A percentile compares a stretch with the other conserved stretches of the same genome.
Evolutionary conservation across 2,329 filamentous ascomycete genomes (phyloP).

Genomic region (Aspergillus tubingensis): DNA sequence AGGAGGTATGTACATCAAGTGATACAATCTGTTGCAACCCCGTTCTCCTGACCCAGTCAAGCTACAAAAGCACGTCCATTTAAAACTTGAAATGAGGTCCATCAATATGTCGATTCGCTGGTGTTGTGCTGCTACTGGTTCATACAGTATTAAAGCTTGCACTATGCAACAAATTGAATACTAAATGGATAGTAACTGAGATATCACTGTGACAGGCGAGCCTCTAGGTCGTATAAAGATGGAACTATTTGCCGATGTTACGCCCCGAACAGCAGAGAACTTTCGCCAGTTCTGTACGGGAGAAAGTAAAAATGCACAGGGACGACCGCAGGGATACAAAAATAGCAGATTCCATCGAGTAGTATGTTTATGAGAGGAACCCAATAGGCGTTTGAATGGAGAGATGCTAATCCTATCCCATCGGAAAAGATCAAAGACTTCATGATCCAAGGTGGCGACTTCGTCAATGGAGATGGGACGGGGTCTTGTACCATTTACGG

Average conservation of each 20-base stretch:
- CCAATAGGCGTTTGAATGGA: neutral
- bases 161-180: no score
- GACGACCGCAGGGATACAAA: slow-evolving; percentile 89
- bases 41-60: neutral
- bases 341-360: slow-evolving; percentile 92
- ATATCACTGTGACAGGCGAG: slow-evolving; percentile 63
- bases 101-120: neutral
- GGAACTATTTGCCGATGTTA: slow-evolving; percentile 82
- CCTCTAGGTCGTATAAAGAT: slow-evolving; percentile 85
- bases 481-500: slow-evolving; percentile 89
- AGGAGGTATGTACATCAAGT: slow-evolving; percentile 41
- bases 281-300: slow-evolving; percentile 97
- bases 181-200: neutral
- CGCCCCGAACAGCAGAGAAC: slow-evolving; percentile 90
- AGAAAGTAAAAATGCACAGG: slow-evolving; percentile 76
- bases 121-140: neutral
- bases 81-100: neutral
- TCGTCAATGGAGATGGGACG: slow-evolving; percentile 88
- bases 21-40: neutral
- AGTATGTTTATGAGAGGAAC: slow-evolving; percentile 54
- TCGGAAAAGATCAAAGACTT: slow-evolving; percentile 78
- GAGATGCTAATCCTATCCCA: neutral
- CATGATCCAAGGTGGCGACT: slow-evolving; percentile 98
- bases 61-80: neutral
- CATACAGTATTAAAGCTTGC: neutral